Evolutionary conservation across 306 rosid genomes (phyloP).

Genomic region (Lithocarpus polystachyus): DNA sequence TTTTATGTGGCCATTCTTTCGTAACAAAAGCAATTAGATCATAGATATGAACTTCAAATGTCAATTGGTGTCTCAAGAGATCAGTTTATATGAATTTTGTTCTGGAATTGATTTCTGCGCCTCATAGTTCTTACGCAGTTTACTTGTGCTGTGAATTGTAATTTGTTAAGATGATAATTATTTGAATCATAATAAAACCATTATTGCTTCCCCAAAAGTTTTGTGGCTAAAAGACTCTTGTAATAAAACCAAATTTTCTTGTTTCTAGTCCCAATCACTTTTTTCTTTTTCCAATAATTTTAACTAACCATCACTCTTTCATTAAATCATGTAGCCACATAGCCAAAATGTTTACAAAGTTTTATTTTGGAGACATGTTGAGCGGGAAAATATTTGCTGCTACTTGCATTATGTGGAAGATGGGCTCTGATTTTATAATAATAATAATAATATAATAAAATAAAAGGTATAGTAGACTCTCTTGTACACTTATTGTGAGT

Average conservation of each 20-base stretch:
- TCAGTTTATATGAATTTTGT: background rate
- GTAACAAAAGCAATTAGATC: background rate
- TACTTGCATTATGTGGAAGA: background rate
- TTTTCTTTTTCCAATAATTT: background rate
- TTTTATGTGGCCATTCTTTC: background rate
- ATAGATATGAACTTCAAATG: background rate
- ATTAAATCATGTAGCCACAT: background rate
- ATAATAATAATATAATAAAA: background rate
- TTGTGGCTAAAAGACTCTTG: no score
- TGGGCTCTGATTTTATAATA: background rate
- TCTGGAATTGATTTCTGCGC: background rate
- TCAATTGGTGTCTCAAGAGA: slow-evolving; percentile 7
- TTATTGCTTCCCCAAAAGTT: background rate
- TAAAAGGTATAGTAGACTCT: no score
- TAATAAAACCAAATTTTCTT: no score
- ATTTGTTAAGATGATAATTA: background rate
- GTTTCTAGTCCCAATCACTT: no score
- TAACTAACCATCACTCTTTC: background rate
- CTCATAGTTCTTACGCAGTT: background rate
- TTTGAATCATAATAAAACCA: background rate
- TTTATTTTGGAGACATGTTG: background rate
- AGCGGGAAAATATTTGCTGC: background rate
- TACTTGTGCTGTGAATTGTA: background rate
- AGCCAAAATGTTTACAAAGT: background rate
- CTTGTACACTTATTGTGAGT: no score